Base-by-base conservation (phyloP, 2,329 filamentous ascomycete genomes). In the Colletotrichum abscissum region DNA sequence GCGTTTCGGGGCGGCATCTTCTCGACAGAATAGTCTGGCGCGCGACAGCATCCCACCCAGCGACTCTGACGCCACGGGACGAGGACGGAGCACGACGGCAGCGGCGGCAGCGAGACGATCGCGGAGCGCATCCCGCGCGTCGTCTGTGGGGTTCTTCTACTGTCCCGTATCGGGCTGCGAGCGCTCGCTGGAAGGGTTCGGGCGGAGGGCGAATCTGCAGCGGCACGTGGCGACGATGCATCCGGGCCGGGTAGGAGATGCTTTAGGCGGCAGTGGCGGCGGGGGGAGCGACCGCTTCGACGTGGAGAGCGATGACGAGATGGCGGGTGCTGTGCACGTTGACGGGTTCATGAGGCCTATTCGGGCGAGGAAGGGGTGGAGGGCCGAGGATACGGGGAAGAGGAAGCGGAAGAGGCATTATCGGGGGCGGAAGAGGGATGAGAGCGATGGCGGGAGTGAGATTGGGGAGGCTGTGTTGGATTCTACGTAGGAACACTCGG, bases 291-390 rank as follows among this genome's bases (percentile, higher is more conserved):
- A 42, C 38, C 38, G 42, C 42, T n/a, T 80, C 81, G 24, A 84
- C 78, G 57, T 79, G 38, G 82, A 83, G 24, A 84, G 86, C 72
- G 88, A 85, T 77, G 88, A 87, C 69, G 89, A 91, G 77, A 87
- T 90, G 77, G 76, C 86, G 9, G 92, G 91, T 0, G 92, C 86
- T 0, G 90, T 94, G 24, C 92, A 94, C 76, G 87, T 90, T 1
- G 92, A 94, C 79, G 90, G 92, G 0, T 94, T 93, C 77, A 76
- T 94, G 76, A 84, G 85, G 78, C 87, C 88, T 4, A 86, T 94
- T 65, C 82, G 84, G 70, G 80, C 84, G 1, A 82, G 85, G 7
- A 81, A 78, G 56, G 88, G 88, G 0, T 90, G 88, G 88, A 57
- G 72, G 19, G 72, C 69, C 2, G 72, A 74, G 42, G 72, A 74